Evolutionary conservation across 192 early-diverging fungal genomes (phyloP), one percentile per base, ranked within the genome.

Genomic region (Thamnidium elegans): DNA sequence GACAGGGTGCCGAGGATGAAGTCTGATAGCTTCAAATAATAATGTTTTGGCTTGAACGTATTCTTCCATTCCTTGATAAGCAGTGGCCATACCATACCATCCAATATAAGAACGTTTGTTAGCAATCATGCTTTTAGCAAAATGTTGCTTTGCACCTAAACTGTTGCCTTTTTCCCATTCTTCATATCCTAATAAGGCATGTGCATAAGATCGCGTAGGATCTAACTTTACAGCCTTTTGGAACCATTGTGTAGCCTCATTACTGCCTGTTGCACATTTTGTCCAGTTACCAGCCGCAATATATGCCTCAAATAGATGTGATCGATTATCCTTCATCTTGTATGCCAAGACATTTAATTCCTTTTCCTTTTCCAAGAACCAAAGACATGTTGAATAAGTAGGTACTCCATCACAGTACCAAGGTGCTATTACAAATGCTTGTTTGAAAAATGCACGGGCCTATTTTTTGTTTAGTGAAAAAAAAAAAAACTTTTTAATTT

Each of bases 261-360:
- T 66, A n/a, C 45, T 42, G 4, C 50, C 19, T 17, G 54, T 32
- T 13, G 45, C 47, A 46, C 48, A 47, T 21, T 68, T 73, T 0
- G 66, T 52, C 71, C 71, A 73, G 7, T 73, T 73, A 14, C 71
- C 71, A 4, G 66, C 71, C 26, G 66, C 71, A 50, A 73, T 65
- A 44, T 60, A 73, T 0, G 62, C 71, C 36, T 73, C 71, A 31
- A 65, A 73, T 19, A 55, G 62, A 30, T 68, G 71, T 3, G 54
- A 53, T 8, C 17, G 32, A n/a, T 73, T 73, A 3, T 58, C 30
- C 15, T 68, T 67, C 66, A 73, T 65, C 50, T 68, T 67, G 17
- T 58, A 73, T 0, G 71, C 71, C 4, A 73, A 32, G 26, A 73
- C 42, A 34, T 73, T 73, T 14, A 73, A n/a, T 39, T 68, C 71